These are phyloP conservation scores for Alternaria consortialis DNA, from an alignment of 2,329 filamentous ascomycete genomes.

Conservation along the genomic window DNA sequence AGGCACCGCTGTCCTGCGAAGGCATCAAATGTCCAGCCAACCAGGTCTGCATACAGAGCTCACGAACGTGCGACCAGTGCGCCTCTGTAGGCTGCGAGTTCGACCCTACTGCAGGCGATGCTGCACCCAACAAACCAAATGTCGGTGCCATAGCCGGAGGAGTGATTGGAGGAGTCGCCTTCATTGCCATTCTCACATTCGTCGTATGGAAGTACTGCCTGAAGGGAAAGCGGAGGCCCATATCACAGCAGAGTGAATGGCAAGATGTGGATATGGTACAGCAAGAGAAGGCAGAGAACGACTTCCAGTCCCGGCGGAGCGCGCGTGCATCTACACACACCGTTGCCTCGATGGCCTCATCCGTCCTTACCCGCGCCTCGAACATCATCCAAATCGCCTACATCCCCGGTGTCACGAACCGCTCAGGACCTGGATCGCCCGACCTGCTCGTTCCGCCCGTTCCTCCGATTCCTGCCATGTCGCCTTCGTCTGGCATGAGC, in stretches of 20 bases:
- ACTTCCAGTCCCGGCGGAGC: conserved; percentile 64
- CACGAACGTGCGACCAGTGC: conserved; percentile 68
- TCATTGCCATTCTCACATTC: conserved; percentile 78
- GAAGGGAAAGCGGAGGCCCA: conserved; percentile 76
- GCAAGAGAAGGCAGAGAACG: conserved; percentile 66
- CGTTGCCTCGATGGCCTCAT: conserved; percentile 92
- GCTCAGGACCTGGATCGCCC: conserved; percentile 84
- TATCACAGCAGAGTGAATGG: conserved; percentile 63
- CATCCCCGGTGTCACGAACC: conserved; percentile 95
- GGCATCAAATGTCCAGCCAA: conserved; percentile 58
- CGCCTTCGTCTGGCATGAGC: conserved; percentile 65
- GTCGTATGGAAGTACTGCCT: conserved; percentile 89
- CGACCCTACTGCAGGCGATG: conserved; percentile 45
- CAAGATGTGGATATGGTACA: conserved; percentile 62
- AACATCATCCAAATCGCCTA: conserved; percentile 99
- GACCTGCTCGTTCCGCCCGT: conserved; percentile 87
- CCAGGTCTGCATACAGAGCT: conserved; percentile 68
- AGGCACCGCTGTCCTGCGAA: conserved; percentile 63
- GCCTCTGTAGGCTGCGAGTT: conserved; percentile 64
- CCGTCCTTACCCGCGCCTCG: conserved; percentile 91
- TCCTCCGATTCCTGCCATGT: conserved; percentile 79
- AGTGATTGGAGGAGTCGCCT: conserved; percentile 83
- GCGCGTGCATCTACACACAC: conserved; percentile 81
- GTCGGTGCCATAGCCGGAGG: conserved; percentile 89
- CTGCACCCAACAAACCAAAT: conserved; percentile 62